Evolutionary conservation across 225 moss, liverwort and hornwort species (phyloP), one percentile per base, ranked within the genome.

Genomic region (Neckera pumila): DNA sequence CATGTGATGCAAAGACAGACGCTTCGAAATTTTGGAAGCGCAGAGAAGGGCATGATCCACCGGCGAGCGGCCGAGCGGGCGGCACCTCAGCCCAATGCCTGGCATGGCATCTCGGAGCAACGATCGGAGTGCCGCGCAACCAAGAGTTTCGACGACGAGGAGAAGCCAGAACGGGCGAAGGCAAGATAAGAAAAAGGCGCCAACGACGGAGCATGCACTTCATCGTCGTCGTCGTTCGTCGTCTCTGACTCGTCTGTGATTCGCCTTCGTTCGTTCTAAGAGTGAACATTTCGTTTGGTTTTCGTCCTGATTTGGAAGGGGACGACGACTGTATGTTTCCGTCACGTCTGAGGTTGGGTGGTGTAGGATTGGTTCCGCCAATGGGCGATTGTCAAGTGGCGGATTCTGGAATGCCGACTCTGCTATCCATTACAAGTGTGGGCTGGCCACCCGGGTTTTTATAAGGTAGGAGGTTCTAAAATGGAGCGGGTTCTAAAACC

Each of bases 121-220:
- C 85, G 57, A 85, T 81, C 26, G 87, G 47, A 79, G 79, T 64
- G 49, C 26, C 79, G 28, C 73, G 89, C 36, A 65, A 71, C 91
- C 89, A 87, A 85, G 89, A 85, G 89, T 59, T 70, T 71, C 85
- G 43, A 71, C 45, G 57, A 56, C 22, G 9, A 16, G 31, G 12
- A 36, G 71, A 49, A 18, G 47, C 47, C 47, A 11, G 66, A 53
- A 28, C n/a, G 27, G 27, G 66, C 66, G 78, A 91, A 85, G 83
- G 58, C 84, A 90, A 90, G 90, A 90, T 90, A 92, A 92, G 92
- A 28, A 67, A 77, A 76, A 38, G 17, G 73, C 86, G 42, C 60
- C 83, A 42, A 43, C 79, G 34, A 43, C 79, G 34, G 54, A 25
- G 45, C 10, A 53, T 2, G 21, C 58, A 4, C 45, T 40, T 81